Evolutionary conservation across 176 grass and related monocot species (phyloP).

Genomic region (Carex myosuroides): DNA sequence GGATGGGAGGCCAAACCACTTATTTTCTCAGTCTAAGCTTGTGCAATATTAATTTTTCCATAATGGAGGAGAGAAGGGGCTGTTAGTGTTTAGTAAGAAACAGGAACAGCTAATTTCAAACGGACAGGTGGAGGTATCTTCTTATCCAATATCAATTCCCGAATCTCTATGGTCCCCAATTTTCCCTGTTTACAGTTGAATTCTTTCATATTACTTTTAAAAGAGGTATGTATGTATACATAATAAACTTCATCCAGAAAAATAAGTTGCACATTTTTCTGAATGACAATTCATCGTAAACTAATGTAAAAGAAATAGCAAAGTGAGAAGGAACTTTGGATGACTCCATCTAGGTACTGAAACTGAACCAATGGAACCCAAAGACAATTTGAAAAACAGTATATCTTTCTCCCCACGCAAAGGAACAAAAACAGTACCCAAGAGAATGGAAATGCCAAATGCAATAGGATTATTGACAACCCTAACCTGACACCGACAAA

Average conservation of each 20-base stretch:
- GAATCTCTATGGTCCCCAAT: background rate
- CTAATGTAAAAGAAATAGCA: background rate
- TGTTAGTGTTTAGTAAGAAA: background rate
- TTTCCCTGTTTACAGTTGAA: background rate
- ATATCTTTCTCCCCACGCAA: background rate
- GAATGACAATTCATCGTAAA: background rate
- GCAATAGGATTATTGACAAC: too few relatives aligned
- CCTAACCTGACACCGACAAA: background rate
- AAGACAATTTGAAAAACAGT: background rate
- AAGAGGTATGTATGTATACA: background rate
- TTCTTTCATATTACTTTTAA: background rate
- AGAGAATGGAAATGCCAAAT: too few relatives aligned
- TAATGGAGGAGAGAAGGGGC: background rate
- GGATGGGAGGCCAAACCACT: background rate
- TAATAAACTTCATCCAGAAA: background rate
- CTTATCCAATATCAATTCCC: background rate
- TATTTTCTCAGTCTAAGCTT: background rate
- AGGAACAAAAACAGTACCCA: background rate
- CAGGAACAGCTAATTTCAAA: background rate
- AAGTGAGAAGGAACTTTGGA: background rate
- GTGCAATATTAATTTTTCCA: background rate
- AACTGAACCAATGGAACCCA: background rate
- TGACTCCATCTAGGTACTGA: background rate
- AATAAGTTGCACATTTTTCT: background rate
- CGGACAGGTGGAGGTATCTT: constrained; percentile 2